These are phyloP conservation scores for Mucor ambiguus DNA, from an alignment of 371 early-diverging fungal species.

Conservation along the genomic window DNA sequence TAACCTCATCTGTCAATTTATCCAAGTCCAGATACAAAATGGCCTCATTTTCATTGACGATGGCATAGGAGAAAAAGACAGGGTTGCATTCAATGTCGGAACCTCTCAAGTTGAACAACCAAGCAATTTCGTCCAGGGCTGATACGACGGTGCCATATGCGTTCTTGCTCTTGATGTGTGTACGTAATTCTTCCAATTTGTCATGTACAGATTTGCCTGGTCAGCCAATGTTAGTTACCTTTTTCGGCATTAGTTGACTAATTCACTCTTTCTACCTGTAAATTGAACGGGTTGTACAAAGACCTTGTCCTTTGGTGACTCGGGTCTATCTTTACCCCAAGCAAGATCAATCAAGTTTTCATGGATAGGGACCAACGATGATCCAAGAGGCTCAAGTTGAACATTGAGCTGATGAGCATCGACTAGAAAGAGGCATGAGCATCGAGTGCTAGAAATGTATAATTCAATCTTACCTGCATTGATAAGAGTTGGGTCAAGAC, in stretches of 20 bases:
- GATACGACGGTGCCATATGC: conserved; percentile 78
- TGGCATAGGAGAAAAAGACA: conserved; percentile 95
- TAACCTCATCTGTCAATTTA: conserved; percentile 70
- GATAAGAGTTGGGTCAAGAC: conserved; percentile 85
- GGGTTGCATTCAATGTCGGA: conserved; percentile 98
- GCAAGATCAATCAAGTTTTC: conserved; percentile 84
- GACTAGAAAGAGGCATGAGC: conserved; percentile 24
- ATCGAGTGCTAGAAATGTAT: neutral
- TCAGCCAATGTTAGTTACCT: neutral
- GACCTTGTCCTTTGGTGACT: conserved; percentile 64
- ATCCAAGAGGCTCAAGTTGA: conserved; percentile 56
- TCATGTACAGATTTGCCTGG: conserved; percentile 49
- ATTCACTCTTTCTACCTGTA: conserved; percentile 55
- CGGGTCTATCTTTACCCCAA: conserved; percentile 78
- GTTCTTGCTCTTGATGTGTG: conserved; percentile 61
- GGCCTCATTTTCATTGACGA: conserved; percentile 71
- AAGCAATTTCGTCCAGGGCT: conserved; percentile 93
- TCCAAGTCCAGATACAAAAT: conserved; percentile 81
- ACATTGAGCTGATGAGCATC: conserved; percentile 63
- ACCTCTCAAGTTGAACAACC: conserved; percentile 98
- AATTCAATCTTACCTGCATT: conserved; percentile 55
- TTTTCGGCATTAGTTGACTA: conserved; percentile 12
- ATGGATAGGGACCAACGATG: conserved; percentile 58
- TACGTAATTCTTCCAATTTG: conserved; percentile 68
- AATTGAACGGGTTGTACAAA: conserved; percentile 72